Evolutionary conservation across 129 eudicot species (phyloP).

Genomic region (Pseudognaphalium luteoalbum): DNA sequence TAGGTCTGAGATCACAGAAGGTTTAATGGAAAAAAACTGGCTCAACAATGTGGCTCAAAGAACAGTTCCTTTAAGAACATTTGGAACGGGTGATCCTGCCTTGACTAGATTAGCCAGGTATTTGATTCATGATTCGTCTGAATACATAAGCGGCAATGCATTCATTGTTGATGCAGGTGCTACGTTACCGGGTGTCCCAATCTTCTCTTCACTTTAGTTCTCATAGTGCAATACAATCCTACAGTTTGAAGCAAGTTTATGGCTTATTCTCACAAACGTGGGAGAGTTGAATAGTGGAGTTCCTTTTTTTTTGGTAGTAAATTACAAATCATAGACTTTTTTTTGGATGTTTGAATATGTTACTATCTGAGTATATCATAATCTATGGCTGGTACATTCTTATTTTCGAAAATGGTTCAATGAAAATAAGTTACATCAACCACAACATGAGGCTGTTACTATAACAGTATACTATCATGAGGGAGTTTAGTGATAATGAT

Average conservation of each 20-base stretch:
- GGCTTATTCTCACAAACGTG: background rate
- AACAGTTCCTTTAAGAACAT: slow-evolving; percentile 53
- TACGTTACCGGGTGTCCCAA: slow-evolving; percentile 76
- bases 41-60: slow-evolving; percentile 49
- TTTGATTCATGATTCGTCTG: slow-evolving; percentile 59
- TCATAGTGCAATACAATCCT: background rate
- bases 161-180: slow-evolving; percentile 70
- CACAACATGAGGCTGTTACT: too few relatives aligned
- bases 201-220: slow-evolving; percentile 69
- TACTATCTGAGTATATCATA: too few relatives aligned
- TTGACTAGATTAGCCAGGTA: slow-evolving; percentile 60
- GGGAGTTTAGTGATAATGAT: too few relatives aligned
- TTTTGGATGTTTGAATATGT: too few relatives aligned
- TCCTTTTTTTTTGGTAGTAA: too few relatives aligned
- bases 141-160: slow-evolving; percentile 59
- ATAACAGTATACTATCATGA: too few relatives aligned
- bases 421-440: too few relatives aligned
- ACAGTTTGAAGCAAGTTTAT: background rate
- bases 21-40: slow-evolving; percentile 60
- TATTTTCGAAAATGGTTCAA: too few relatives aligned
- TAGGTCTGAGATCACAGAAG: slow-evolving; percentile 75
- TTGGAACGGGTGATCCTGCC: slow-evolving; percentile 64
- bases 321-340: too few relatives aligned
- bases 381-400: too few relatives aligned
- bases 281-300: background rate